Percentiles rank a stretch among this genome's conserved stretches.
These are phyloP conservation scores for Sporisorium scitamineum DNA, from an alignment of 1,284 basidiomycete species.

Conservation along the genomic window DNA sequence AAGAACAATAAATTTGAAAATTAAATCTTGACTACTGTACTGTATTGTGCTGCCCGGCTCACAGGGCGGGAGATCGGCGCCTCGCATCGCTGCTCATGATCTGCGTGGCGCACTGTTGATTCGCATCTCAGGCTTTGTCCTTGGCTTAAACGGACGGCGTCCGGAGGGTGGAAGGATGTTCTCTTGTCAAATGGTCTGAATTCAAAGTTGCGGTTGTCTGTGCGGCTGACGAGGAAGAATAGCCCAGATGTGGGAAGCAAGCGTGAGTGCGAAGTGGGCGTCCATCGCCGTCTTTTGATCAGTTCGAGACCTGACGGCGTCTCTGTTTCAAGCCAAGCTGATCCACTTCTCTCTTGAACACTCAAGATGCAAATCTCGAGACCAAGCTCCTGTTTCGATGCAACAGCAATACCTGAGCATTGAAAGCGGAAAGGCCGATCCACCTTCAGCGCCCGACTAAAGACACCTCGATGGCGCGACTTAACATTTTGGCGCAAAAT, in stretches of 20 bases:
- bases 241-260: not conserved
- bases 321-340: not conserved
- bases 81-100: not conserved
- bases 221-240: too few species aligned
- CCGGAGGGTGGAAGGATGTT: not conserved
- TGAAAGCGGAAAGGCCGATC: not conserved
- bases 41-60: too few species aligned
- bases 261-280: too few species aligned
- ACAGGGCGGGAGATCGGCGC: not conserved
- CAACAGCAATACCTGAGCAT: not conserved
- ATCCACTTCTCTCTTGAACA: not conserved
- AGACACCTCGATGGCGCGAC: not conserved
- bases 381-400: not conserved
- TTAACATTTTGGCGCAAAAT: not conserved
- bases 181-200: not conserved
- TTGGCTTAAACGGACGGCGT: not conserved
- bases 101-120: not conserved
- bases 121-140: not conserved
- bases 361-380: not conserved
- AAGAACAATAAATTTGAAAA: not conserved
- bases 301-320: not conserved
- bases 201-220: not conserved
- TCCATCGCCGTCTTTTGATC: not conserved
- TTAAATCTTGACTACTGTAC: slow-evolving; percentile 1
- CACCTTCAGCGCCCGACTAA: not conserved